phyloP scores from a whole-genome alignment of 441 rosid species.

The Erodium moschatum region DNA sequence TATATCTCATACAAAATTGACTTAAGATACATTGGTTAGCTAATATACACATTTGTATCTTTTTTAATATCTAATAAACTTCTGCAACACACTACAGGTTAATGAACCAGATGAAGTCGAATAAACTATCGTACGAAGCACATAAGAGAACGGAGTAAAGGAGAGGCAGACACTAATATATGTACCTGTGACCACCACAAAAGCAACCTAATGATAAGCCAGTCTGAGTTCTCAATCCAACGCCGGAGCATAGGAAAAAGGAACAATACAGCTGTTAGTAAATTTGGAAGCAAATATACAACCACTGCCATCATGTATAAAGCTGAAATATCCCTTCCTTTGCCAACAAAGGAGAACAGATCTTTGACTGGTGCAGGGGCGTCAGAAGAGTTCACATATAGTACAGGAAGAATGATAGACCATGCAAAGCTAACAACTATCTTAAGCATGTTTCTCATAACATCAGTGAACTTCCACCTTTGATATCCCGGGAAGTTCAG shows the following conservation, averaged over 20 bases:
- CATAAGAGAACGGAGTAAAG: slow-evolving; percentile 12
- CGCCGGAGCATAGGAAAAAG: slow-evolving; percentile 93
- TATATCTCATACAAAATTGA: neutral
- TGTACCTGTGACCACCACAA: slow-evolving; percentile 99
- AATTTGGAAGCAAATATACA: slow-evolving; percentile 69
- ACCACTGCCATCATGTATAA: slow-evolving; percentile 65
- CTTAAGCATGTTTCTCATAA: slow-evolving; percentile 68
- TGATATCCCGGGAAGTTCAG: slow-evolving; percentile 94
- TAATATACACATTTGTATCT: neutral
- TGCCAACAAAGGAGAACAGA: slow-evolving; percentile 46
- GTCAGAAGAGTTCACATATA: slow-evolving; percentile 50
- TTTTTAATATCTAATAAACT: neutral
- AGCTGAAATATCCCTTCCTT: slow-evolving; percentile 64
- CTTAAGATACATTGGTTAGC: neutral
- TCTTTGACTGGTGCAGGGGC: slow-evolving; percentile 36
- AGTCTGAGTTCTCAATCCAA: slow-evolving; percentile 95
- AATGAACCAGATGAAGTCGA: neutral
- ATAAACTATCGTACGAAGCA: slow-evolving; percentile 9
- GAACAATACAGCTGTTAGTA: slow-evolving; percentile 66
- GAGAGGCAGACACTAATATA: neutral
- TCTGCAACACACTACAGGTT: neutral
- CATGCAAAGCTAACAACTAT: slow-evolving; percentile 68
- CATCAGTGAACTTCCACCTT: slow-evolving; percentile 75
- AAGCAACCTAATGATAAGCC: slow-evolving; percentile 78
- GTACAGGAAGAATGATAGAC: slow-evolving; percentile 66